These are phyloP conservation scores for Ceratocystis cubensis DNA, from an alignment of 2,329 filamentous ascomycete species.

Conservation along the genomic window DNA sequence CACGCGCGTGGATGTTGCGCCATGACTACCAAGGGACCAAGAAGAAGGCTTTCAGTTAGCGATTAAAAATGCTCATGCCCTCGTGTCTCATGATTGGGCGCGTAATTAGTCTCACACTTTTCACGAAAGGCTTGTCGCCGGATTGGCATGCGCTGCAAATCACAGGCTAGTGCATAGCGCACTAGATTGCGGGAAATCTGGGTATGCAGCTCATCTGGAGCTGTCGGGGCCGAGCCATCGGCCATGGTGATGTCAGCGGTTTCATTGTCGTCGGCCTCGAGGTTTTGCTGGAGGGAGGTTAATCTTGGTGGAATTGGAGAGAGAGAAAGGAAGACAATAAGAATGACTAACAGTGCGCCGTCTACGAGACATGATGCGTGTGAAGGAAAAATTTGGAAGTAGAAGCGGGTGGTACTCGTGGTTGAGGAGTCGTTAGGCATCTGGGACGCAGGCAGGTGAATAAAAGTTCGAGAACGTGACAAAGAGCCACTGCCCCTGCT, in stretches of 20 bases:
- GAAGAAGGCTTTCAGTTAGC: neutral
- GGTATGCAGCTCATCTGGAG: constrained; percentile 34
- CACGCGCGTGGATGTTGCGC: constrained; percentile 59
- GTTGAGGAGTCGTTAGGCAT: no score
- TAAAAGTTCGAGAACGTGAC: neutral
- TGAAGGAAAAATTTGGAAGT: neutral
- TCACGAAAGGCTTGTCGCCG: constrained; percentile 50
- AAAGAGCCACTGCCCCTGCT: neutral
- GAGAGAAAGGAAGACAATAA: neutral
- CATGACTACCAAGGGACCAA: constrained; percentile 44
- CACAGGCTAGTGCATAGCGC: constrained; percentile 54
- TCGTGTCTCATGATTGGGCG: neutral
- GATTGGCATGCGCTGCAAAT: constrained; percentile 49
- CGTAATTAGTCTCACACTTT: constrained; percentile 36
- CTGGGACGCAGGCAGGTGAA: no score
- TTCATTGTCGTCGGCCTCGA: neutral
- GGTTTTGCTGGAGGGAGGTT: neutral
- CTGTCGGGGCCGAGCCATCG: constrained; percentile 29
- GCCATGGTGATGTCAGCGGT: constrained; percentile 28
- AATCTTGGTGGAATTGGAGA: neutral
- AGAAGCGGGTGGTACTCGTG: no score
- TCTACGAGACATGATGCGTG: neutral
- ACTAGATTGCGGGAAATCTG: constrained; percentile 54
- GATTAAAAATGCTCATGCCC: neutral
- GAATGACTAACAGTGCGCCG: constrained; percentile 3